These are phyloP conservation scores for Cladosporium sphaerospermum DNA, from an alignment of 2,329 filamentous ascomycete species.

Conservation along the genomic window DNA sequence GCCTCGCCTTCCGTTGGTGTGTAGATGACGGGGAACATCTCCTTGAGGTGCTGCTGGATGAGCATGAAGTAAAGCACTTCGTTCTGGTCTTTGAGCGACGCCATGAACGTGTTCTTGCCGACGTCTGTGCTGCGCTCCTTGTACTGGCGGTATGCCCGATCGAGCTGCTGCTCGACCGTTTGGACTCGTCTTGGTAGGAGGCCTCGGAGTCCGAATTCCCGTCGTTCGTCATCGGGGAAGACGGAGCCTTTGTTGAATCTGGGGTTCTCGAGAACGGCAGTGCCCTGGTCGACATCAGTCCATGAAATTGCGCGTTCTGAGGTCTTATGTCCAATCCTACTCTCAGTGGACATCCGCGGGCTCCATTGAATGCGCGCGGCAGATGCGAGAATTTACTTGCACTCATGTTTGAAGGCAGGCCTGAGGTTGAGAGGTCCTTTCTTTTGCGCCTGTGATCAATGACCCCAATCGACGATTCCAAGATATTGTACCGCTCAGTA, in stretches of 20 bases:
- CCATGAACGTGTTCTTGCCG: constrained; percentile 83
- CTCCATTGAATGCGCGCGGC: too few relatives aligned
- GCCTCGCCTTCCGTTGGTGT: constrained; percentile 87
- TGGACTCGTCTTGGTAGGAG: constrained; percentile 67
- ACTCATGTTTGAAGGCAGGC: too few relatives aligned
- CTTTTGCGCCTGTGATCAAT: too few relatives aligned
- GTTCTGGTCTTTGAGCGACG: constrained; percentile 79
- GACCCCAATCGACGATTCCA: too few relatives aligned
- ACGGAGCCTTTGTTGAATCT: constrained; percentile 81
- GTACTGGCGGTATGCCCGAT: constrained; percentile 78
- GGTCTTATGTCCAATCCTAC: too few relatives aligned
- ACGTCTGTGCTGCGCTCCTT: constrained; percentile 55
- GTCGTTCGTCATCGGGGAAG: constrained; percentile 63
- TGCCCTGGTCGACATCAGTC: constrained; percentile 19
- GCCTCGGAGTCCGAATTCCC: constrained; percentile 63
- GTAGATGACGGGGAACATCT: constrained; percentile 89
- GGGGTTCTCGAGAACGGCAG: constrained; percentile 55
- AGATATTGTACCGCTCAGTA: too few relatives aligned
- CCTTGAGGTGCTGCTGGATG: constrained; percentile 68
- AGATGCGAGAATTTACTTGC: too few relatives aligned
- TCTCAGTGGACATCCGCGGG: too few relatives aligned
- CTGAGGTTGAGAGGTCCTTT: too few relatives aligned
- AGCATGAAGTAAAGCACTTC: constrained; percentile 75
- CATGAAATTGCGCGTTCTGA: too few relatives aligned
- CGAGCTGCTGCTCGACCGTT: constrained; percentile 67